Base-by-base conservation (phyloP, 768 basidiomycete species). In the Gelatoporia subvermispora region DNA sequence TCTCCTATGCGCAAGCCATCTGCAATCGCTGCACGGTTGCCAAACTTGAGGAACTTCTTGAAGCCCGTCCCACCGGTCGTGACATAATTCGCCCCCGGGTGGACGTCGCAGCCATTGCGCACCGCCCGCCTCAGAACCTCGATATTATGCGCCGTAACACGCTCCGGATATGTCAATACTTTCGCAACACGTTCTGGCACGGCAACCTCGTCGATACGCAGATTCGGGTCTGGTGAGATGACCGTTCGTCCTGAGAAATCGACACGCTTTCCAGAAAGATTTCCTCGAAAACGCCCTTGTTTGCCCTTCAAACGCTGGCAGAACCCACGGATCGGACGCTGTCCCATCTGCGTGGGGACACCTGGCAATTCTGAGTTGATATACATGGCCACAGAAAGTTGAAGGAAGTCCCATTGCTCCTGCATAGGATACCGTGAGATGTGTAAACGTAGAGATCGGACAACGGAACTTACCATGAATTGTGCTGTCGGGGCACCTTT, bases 381-480 rank as follows among this genome's bases (percentile, higher is more conserved):
- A 66, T 98, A 99, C 79, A 98, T 87, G 0, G 96, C 96, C 21
- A 98, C 91, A 15, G 87, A 86, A 42, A 94, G 76, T 60, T 96
- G 93, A 1, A 99, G 75, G 55, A 95, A 93, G 59, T 98, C 96
- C 96, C 96, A 99, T 80, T 95, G 85, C 78, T 93, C 94, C 92
- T 93, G 47, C n/a, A 35, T 36, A 8, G 3, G 22, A 21, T 35
- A 37, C 35, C 35, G 17, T 41, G 23, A 43, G 43, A 31, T 48
- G 15, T 50, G 52, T 22, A 45, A 22, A 41, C 2, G 9, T 35
- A 21, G n/a, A 57, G 15, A 59, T 23, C 24, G 45, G 35, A 7
- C 35, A 37, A 35, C 36, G 35, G 47, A 34, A 51, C 60, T 45
- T 48, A 86, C 91, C 90, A 95, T 95, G 59, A 95, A 87, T 54